A percentile compares a stretch with the other conserved stretches of the same genome.
phyloP scores from a whole-genome alignment of 1,284 basidiomycete species.

The Xerocomus amazonicus region DNA sequence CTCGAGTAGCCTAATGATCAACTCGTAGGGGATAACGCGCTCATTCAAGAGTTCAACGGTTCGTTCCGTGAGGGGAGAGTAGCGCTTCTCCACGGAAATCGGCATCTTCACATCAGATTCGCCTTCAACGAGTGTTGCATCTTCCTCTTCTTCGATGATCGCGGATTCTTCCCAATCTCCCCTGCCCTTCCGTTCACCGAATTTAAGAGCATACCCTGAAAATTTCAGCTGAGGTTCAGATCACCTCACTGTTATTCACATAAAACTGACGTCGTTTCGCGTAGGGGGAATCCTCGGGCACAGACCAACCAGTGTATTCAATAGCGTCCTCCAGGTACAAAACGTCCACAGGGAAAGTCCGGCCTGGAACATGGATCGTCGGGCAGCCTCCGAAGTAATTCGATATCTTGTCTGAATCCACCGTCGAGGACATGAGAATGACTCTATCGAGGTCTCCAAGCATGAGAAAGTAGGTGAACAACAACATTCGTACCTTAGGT shows the following conservation, averaged over 20 bases:
- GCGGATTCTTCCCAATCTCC: constrained; percentile 76
- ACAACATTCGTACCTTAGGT: constrained; percentile 65
- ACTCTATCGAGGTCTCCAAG: constrained; percentile 50
- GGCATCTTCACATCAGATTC: constrained; percentile 38
- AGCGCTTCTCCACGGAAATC: constrained; percentile 67
- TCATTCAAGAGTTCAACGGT: constrained; percentile 91
- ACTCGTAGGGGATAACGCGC: constrained; percentile 84
- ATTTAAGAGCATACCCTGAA: constrained; percentile 56
- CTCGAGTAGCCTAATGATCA: constrained; percentile 86
- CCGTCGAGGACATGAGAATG: constrained; percentile 96
- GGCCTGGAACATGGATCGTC: constrained; percentile 84
- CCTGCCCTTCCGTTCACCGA: constrained; percentile 57
- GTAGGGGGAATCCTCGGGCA: constrained; percentile 84
- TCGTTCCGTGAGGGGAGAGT: constrained; percentile 67
- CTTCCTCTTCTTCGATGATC: constrained; percentile 72
- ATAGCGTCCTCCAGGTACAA: constrained; percentile 92
- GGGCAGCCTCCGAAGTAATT: constrained; percentile 90
- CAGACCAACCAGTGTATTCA: constrained; percentile 81
- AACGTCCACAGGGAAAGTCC: constrained; percentile 94
- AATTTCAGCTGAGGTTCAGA: constrained; percentile 4
- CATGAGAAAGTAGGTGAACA: background rate
- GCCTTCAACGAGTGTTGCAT: constrained; percentile 29
- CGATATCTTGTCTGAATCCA: constrained; percentile 95
- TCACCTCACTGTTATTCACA: background rate
- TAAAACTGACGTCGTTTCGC: constrained; percentile 61